A percentile compares a stretch with the other conserved stretches of the same genome.
phyloP scores from a whole-genome alignment of 148 eudicot species.

The Camellia granthamiana region DNA sequence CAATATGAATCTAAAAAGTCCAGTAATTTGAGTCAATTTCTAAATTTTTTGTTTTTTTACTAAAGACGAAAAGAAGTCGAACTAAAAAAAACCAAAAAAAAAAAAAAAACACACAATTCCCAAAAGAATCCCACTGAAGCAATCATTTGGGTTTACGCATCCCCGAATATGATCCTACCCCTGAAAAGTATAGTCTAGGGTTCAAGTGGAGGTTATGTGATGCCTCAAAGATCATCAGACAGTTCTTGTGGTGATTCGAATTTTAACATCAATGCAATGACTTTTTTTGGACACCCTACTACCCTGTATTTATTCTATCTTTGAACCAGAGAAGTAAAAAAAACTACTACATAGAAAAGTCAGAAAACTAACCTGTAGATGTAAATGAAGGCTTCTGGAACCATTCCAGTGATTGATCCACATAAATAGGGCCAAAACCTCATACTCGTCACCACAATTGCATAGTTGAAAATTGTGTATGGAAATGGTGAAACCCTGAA shows the following conservation, averaged over 20 bases:
- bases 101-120: no score
- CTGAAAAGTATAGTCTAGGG: not conserved
- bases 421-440: conserved; percentile 87
- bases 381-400: conserved; percentile 88
- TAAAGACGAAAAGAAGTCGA: no score
- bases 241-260: not conserved
- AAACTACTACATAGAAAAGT: not conserved
- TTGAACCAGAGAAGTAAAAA: not conserved
- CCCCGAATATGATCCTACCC: not conserved
- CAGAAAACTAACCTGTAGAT: conserved; percentile 66
- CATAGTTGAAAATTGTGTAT: conserved; percentile 88
- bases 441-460: conserved; percentile 78
- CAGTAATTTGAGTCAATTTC: no score
- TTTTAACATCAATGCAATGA: not conserved
- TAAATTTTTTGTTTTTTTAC: no score
- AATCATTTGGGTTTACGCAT: not conserved
- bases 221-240: not conserved
- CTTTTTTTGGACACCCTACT: not conserved
- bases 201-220: not conserved
- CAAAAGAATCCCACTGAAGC: not conserved
- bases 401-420: conserved; percentile 92
- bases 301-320: not conserved
- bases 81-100: no score
- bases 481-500: conserved; percentile 92
- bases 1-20: no score